Evolutionary conservation across 2,329 filamentous ascomycete species (phyloP), one percentile per base, ranked within the genome.

Genomic region (Alternaria angustiovoidea): DNA sequence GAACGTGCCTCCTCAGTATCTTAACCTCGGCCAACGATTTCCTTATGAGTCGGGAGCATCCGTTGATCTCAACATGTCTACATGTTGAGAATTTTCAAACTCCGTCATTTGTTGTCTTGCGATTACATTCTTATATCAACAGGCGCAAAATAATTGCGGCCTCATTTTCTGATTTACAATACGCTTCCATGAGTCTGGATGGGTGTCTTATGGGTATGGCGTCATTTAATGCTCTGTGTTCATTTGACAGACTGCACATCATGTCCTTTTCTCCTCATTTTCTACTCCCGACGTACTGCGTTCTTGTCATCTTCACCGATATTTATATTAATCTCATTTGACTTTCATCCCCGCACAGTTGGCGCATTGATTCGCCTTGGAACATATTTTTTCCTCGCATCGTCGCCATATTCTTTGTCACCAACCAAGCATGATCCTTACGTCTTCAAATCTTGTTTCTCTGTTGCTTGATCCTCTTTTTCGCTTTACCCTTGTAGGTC

Each of bases 311-410:
- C 48, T 58, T 62, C 55, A 54, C 38, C 20, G 28, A 24, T 47
- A 62, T 59, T 22, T 55, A 62, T 48, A 62, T 62, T 54, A 59
- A 62, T 62, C 46, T 59, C 59, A 59, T 59, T 48, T 22, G 42
- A 39, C 34, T 32, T 36, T 32, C 12, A 20, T 42, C 11, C 39
- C 7, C 22, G 24, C 24, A 26, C 41, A 18, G 20, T 47, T 47
- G 41, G 34, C 42, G 41, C 22, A 28, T 53, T 28, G 30, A 53
- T 18, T 36, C 48, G 22, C 34, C 34, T 51, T 14, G 34, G 16
- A 41, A 12, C 39, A 20, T 24, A 2, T 42, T 5, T 30, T 41
- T 24, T 16, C 22, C 24, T 38, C 9, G 30, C 18, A n/a, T 41
- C 24, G 34, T 49, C 46, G 14, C 34, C 34, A 14, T n/a, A 38